Base-by-base conservation (phyloP, 495 filamentous ascomycete species). In the Oidiodendron maius region DNA sequence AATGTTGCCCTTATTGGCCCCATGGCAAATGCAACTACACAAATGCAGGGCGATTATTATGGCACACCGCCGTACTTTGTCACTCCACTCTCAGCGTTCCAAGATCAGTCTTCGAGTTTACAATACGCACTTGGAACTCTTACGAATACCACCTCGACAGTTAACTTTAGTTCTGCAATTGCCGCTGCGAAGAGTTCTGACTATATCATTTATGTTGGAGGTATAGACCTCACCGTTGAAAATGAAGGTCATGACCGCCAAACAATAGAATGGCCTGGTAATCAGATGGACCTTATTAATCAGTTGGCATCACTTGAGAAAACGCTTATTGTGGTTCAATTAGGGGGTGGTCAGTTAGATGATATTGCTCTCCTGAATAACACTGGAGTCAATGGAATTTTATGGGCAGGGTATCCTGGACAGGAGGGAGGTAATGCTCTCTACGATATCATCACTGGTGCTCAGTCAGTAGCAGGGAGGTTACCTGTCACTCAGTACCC, bases 391-490 rank as follows among this genome's bases (percentile, higher is more conserved):
- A 76, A 69, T 3, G 75, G 73, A 23, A 94, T 96, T 32, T 58
- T 96, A 13, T 95, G 88, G 83, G 91, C 91, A 51, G 89, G 89
- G 60, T 61, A 95, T 44, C 90, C 91, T 0, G 91, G 90, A 12
- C 84, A 96, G 61, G 84, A 96, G 61, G 71, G 70, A 3, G 80
- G 81, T 1, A n/a, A n/a, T n/a, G n/a, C n/a, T n/a, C 57, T 84
- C 4, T 66, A 72, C 0, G 67, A 75, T 9, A 56, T 86, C 3
- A 61, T 86, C 8, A 23, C 44, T 16, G 32, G 44, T 8, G 15
- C 9, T 2, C 3, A 4, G n/a, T 67, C 75, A 1, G 77, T 77
- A 0, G 78, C 78, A n/a, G 78, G 78, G 2, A 66, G 78, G 5
- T 63, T 81, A 16, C 68, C 74, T 3, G 57, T 63, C 0, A 81